Evolutionary conservation across 192 early-diverging fungal species (phyloP), one percentile per base, ranked within the genome.

Genomic region (Mortierella alpina): DNA sequence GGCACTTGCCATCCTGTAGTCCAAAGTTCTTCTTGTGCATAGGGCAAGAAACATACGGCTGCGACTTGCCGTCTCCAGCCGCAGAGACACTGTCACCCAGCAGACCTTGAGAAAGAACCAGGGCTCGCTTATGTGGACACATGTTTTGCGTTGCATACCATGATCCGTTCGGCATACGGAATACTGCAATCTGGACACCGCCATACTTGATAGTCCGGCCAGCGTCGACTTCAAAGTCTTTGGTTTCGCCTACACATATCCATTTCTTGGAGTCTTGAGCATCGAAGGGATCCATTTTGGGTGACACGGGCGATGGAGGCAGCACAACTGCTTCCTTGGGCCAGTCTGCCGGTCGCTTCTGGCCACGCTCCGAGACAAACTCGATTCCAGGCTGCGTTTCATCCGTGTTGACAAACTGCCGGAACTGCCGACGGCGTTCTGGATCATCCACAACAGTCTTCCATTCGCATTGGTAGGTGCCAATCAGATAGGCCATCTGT

Each of bases 81-180:
- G 48, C 65, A 2, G 68, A 46, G 58, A 82, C 72, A 48, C 69
- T 68, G 49, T 82, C 73, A 15, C 92, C 91, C 48, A 93, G 41
- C 39, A 92, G 66, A 10, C 89, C 89, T 6, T 82, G 72, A 15
- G 91, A 84, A 45, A 93, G 83, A 48, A 93, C 91, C 48, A 93
- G 82, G 18, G 92, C 89, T 54, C 91, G 88, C 63, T 92, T 93
- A 70, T 93, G 91, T 40, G 92, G 92, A 58, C 91, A 92, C 91
- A 92, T 92, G 75, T 91, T 91, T 72, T 91, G 90, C 12, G 91
- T 91, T 15, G 91, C 90, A 66, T 90, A 92, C 88, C 88, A 92
- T 40, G 87, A 86, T 22, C 70, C 77, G 10, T 73, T 59, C 45
- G 74, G 39, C 62, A 80, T 72, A 63, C 68, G 78, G 76, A 90